Conservation (phyloP, 179 eudicot genomes). For the Kewa caespitosa region DNA sequence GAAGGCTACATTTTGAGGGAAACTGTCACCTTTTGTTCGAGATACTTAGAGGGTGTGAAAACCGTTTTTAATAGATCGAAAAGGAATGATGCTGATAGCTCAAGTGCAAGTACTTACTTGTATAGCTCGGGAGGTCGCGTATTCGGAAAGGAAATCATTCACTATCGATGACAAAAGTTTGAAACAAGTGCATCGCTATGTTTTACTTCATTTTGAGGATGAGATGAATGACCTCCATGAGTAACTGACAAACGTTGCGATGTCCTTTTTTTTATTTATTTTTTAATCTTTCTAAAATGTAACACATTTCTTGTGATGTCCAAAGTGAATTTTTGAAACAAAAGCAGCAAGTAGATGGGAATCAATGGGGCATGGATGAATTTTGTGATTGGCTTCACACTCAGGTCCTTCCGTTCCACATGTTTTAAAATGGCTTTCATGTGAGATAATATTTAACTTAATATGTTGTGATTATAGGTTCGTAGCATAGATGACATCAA, state of each 20-base stretch:
- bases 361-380: constrained; percentile 10
- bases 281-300: too few species aligned
- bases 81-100: constrained; percentile 9
- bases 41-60: constrained; percentile 16
- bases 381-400: background rate
- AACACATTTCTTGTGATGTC: background rate
- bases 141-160: background rate
- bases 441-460: background rate
- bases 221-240: background rate
- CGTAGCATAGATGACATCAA: background rate
- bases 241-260: background rate
- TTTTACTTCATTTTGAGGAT: constrained; percentile 10
- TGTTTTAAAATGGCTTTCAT: background rate
- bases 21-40: constrained; percentile 17
- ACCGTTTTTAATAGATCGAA: constrained; percentile 16
- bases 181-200: constrained; percentile 17
- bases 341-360: background rate
- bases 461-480: background rate
- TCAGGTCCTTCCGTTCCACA: background rate
- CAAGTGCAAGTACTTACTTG: background rate
- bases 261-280: background rate
- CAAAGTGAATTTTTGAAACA: constrained; percentile 2
- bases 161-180: constrained; percentile 9
- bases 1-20: constrained; percentile 15
- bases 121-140: background rate